These are phyloP conservation scores for Colletotrichum gigasporum DNA, from an alignment of 2,329 filamentous ascomycete genomes.

Conservation along the genomic window DNA sequence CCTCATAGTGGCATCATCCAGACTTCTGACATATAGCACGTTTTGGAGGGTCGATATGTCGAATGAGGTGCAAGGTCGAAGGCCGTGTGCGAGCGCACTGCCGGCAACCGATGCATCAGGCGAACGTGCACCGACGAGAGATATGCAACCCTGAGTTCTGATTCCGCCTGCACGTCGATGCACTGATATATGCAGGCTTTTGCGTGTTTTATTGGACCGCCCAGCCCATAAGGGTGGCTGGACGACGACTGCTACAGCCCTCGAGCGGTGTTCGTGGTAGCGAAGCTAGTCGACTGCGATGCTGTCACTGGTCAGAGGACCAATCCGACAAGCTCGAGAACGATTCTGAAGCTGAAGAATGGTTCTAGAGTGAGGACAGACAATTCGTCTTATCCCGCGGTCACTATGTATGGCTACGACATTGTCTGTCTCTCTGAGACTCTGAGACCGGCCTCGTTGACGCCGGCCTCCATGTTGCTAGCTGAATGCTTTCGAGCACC, in stretches of 20 bases:
- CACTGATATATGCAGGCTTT: slow-evolving; percentile 7
- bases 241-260: background rate
- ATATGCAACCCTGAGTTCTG: background rate
- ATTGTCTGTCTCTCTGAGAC: background rate
- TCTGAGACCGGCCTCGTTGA: background rate
- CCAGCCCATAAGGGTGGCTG: background rate
- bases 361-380: background rate
- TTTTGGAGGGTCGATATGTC: background rate
- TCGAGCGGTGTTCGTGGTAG: no score
- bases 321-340: background rate
- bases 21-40: slow-evolving; percentile 11
- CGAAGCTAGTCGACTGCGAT: no score
- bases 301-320: no score
- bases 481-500: background rate
- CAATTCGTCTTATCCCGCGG: background rate
- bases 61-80: slow-evolving; percentile 5
- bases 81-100: slow-evolving; percentile 9
- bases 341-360: background rate
- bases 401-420: no score
- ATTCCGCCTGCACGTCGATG: slow-evolving; percentile 1
- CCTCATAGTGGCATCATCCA: slow-evolving; percentile 28
- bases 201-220: background rate
- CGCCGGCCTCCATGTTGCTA: background rate
- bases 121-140: slow-evolving; percentile 2
- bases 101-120: slow-evolving; percentile 18